Percentiles rank a stretch among this genome's conserved stretches.
Conservation (phyloP, 768 basidiomycete species). For the Flagelloscypha sp. region DNA sequence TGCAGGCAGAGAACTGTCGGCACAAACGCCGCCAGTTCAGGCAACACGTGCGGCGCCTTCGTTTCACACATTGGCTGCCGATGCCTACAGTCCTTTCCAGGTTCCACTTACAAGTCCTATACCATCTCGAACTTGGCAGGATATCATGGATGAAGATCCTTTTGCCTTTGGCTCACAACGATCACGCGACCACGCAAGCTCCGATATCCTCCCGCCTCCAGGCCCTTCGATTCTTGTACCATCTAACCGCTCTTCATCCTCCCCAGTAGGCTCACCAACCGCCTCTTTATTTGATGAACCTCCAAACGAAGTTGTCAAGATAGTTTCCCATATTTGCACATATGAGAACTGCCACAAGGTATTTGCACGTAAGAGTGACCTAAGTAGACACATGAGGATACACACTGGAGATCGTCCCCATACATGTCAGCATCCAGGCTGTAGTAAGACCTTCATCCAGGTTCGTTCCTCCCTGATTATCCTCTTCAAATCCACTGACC, state of each 20-base stretch:
- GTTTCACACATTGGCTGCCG: slow-evolving; percentile 73
- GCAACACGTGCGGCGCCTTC: slow-evolving; percentile 67
- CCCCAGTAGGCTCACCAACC: slow-evolving; percentile 45
- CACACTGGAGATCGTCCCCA: slow-evolving; percentile 89
- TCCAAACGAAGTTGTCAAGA: slow-evolving; percentile 22
- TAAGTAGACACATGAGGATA: slow-evolving; percentile 80
- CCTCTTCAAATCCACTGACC: slow-evolving; percentile 1
- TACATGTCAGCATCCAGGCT: slow-evolving; percentile 59
- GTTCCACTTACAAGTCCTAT: too few relatives aligned
- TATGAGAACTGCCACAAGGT: slow-evolving; percentile 69
- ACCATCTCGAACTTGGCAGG: too few relatives aligned
- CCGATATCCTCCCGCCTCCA: slow-evolving; percentile 7
- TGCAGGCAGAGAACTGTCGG: too few relatives aligned
- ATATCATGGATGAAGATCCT: too few relatives aligned
- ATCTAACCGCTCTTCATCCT: slow-evolving; percentile 22
- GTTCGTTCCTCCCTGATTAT: slow-evolving; percentile 28
- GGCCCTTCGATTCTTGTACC: slow-evolving; percentile 23
- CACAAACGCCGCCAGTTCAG: too few relatives aligned
- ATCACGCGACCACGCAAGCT: neutral
- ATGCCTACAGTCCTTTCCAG: too few relatives aligned
- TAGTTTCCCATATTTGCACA: slow-evolving; percentile 52
- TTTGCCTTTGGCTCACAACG: neutral
- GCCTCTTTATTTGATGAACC: slow-evolving; percentile 29
- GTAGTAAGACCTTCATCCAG: slow-evolving; percentile 91
- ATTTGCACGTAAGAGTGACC: slow-evolving; percentile 77